Evolutionary conservation across 139 green algal genomes (phyloP).

Genomic region (Haematococcus sp.): DNA sequence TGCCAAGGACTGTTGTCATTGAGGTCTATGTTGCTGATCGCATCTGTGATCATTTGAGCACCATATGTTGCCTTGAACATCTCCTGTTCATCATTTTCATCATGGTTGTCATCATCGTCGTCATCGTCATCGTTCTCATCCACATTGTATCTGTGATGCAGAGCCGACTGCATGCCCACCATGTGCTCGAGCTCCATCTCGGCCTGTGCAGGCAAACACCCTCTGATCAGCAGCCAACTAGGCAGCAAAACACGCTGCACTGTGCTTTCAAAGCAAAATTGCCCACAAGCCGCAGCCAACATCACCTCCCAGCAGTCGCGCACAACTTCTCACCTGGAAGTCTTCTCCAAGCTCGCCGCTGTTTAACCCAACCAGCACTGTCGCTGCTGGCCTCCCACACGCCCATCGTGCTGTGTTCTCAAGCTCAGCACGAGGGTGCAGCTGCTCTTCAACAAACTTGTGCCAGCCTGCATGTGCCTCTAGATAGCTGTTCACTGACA

Average conservation of each 20-base stretch:
- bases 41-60: conserved; percentile 1
- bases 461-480: conserved; percentile 42
- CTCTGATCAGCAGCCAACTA: neutral
- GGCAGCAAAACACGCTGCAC: neutral
- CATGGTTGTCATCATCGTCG: conserved; percentile 46
- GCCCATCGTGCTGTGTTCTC: conserved; percentile 63
- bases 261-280: neutral
- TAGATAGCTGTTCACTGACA: conserved; percentile 36
- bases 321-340: conserved; percentile 42
- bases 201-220: conserved; percentile 22
- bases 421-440: conserved; percentile 41
- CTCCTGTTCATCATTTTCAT: conserved; percentile 11
- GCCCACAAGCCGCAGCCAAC: neutral
- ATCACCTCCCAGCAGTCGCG: neutral
- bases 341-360: conserved; percentile 43
- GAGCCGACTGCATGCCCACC: conserved; percentile 48
- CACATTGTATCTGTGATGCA: conserved; percentile 58
- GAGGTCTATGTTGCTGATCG: conserved; percentile 17
- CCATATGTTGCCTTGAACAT: conserved; percentile 4
- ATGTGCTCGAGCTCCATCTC: conserved; percentile 63
- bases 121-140: conserved; percentile 50
- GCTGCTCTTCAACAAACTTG: conserved; percentile 33
- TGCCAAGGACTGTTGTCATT: conserved; percentile 12
- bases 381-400: conserved; percentile 57
- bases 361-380: conserved; percentile 43